A percentile compares a stretch with the other conserved stretches of the same genome.
phyloP scores from a whole-genome alignment of 2,329 filamentous ascomycete genomes.

The Fusarium sp. region DNA sequence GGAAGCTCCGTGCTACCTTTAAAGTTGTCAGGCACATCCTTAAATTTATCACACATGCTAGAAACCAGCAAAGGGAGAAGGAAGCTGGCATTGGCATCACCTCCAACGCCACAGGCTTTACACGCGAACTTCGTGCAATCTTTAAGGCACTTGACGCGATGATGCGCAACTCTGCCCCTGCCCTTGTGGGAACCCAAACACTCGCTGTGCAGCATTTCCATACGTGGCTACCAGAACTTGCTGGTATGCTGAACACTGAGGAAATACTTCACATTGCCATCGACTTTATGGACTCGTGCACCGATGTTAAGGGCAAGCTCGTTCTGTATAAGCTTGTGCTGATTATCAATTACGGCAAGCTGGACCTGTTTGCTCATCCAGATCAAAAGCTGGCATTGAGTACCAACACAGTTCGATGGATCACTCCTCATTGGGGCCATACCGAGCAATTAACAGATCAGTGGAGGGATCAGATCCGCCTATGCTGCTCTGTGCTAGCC shows the following conservation, averaged over 20 bases:
- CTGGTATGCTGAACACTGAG: slow-evolving; percentile 79
- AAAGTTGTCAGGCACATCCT: slow-evolving; percentile 95
- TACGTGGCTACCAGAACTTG: slow-evolving; percentile 94
- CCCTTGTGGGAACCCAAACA: slow-evolving; percentile 93
- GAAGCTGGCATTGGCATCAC: slow-evolving; percentile 89
- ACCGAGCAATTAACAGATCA: slow-evolving; percentile 80
- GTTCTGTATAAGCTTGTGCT: slow-evolving; percentile 92
- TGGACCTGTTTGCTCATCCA: slow-evolving; percentile 83
- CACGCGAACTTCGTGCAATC: slow-evolving; percentile 83
- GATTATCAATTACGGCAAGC: slow-evolving; percentile 89
- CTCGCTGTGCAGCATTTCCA: slow-evolving; percentile 96
- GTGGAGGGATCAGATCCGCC: slow-evolving; percentile 91
- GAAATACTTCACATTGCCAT: slow-evolving; percentile 93
- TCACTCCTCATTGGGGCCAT: slow-evolving; percentile 92
- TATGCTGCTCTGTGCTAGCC: slow-evolving; percentile 93
- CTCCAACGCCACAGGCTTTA: slow-evolving; percentile 78
- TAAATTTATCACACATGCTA: slow-evolving; percentile 93
- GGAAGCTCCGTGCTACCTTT: slow-evolving; percentile 89
- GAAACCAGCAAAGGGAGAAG: slow-evolving; percentile 88
- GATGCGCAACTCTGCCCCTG: slow-evolving; percentile 88
- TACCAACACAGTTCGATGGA: slow-evolving; percentile 88
- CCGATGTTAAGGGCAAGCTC: slow-evolving; percentile 88
- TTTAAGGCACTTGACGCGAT: slow-evolving; percentile 91
- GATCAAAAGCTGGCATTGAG: slow-evolving; percentile 81
- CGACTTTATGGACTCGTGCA: slow-evolving; percentile 93